Percentiles rank a stretch among this genome's conserved stretches.
Conservation (phyloP, 208 protist genomes). For the Wallacemonas sp. region DNA sequence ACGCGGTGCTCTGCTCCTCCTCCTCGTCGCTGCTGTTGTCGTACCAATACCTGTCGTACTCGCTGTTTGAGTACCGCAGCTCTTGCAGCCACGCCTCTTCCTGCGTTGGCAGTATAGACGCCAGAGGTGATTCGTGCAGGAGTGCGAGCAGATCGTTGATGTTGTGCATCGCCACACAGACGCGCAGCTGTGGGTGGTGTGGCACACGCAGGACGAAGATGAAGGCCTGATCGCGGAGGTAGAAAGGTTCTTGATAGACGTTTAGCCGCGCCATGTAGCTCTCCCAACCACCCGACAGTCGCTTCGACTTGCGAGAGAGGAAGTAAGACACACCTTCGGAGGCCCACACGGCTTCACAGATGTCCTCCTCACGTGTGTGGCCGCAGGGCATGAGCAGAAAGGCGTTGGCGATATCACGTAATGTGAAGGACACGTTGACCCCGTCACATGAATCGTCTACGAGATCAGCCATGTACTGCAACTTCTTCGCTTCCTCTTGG, state of each 20-base stretch:
- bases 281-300: conserved; percentile 46
- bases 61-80: conserved; percentile 19
- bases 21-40: conserved; percentile 13
- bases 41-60: conserved; percentile 13
- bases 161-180: conserved; percentile 70
- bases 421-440: conserved; percentile 65
- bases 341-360: conserved; percentile 43
- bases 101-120: conserved; percentile 30
- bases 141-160: conserved; percentile 66
- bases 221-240: conserved; percentile 56
- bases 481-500: background rate
- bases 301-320: conserved; percentile 39
- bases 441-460: conserved; percentile 29
- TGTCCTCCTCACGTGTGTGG: conserved; percentile 30
- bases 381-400: conserved; percentile 48
- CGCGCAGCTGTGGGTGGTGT: conserved; percentile 54
- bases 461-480: conserved; percentile 18
- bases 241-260: conserved; percentile 65
- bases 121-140: conserved; percentile 38
- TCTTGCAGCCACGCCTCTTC: conserved; percentile 49
- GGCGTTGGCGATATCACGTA: conserved; percentile 61
- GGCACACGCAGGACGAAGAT: conserved; percentile 67
- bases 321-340: conserved; percentile 61
- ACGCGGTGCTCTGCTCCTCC: background rate
- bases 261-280: conserved; percentile 65